Evolutionary conservation across 768 basidiomycete genomes (phyloP).

Genomic region (Floccularia luteovirens): DNA sequence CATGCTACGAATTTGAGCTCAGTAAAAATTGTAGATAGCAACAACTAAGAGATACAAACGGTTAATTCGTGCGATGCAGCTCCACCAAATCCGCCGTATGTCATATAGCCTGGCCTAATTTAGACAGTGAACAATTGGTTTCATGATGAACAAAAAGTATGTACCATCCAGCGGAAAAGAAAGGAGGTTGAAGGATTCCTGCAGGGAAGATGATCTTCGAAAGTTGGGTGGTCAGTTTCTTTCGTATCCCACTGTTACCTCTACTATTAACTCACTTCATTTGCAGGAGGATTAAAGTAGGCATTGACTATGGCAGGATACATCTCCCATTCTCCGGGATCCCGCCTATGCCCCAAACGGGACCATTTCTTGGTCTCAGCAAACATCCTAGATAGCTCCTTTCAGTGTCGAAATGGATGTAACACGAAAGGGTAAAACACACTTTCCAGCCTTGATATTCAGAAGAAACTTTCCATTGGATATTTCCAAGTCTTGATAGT

Average conservation of each 20-base stretch:
- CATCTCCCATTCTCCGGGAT: constrained; percentile 83
- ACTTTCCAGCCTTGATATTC: constrained; percentile 67
- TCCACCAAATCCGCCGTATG: constrained; percentile 89
- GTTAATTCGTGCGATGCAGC: constrained; percentile 92
- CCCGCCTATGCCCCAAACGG: constrained; percentile 58
- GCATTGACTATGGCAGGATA: constrained; percentile 81
- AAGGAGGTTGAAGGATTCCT: constrained; percentile 89
- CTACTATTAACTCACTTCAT: constrained; percentile 48
- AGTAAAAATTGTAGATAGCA: constrained; percentile 1
- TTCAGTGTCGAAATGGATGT: background rate
- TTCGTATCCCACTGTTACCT: too few species aligned
- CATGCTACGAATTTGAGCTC: constrained; percentile 45
- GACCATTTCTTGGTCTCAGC: constrained; percentile 67
- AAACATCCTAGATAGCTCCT: constrained; percentile 40
- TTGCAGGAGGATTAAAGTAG: constrained; percentile 81
- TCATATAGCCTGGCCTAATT: constrained; percentile 83
- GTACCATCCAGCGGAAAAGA: constrained; percentile 77
- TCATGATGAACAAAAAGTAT: constrained; percentile 7
- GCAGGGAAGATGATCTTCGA: constrained; percentile 89
- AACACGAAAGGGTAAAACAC: constrained; percentile 9
- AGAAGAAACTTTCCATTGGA: constrained; percentile 71
- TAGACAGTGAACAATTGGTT: constrained; percentile 5
- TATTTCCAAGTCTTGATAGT: constrained; percentile 68
- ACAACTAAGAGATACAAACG: constrained; percentile 28
- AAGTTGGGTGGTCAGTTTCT: background rate